Evolutionary conservation across 192 early-diverging fungal species (phyloP).

Genomic region (Coemansia javaensis): DNA sequence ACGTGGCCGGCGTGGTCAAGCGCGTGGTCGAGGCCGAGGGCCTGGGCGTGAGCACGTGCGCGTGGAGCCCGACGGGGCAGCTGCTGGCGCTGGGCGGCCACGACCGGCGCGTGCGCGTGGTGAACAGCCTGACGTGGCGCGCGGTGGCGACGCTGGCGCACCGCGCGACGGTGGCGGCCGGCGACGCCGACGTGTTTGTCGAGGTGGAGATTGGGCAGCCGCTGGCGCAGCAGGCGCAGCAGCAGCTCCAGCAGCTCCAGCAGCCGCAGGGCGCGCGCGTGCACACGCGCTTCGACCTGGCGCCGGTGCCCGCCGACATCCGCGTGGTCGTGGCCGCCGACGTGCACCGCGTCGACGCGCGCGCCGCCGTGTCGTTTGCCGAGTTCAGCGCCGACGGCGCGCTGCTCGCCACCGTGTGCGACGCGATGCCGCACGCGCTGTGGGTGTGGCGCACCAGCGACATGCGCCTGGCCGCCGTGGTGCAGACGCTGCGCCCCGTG

Average conservation of each 20-base stretch:
- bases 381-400: constrained; percentile 34
- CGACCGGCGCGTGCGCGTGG: constrained; percentile 26
- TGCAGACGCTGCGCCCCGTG: constrained; percentile 31
- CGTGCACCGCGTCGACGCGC: constrained; percentile 14
- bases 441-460: constrained; percentile 36
- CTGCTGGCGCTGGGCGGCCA: constrained; percentile 35
- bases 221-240: constrained; percentile 13
- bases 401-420: constrained; percentile 20
- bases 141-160: constrained; percentile 24
- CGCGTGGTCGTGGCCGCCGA: constrained; percentile 11
- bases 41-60: constrained; percentile 21
- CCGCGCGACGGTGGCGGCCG: constrained; percentile 1
- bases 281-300: constrained; percentile 29
- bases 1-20: constrained; percentile 35
- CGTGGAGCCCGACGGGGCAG: constrained; percentile 39
- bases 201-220: constrained; percentile 26
- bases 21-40: constrained; percentile 8
- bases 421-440: constrained; percentile 30
- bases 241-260: background rate
- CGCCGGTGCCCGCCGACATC: constrained; percentile 7
- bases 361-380: background rate
- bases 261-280: constrained; percentile 1
- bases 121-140: constrained; percentile 47
- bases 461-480: constrained; percentile 22
- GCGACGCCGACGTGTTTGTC: constrained; percentile 27